Evolutionary conservation across 2,329 filamentous ascomycete genomes (phyloP).

Genomic region (Fusarium sacchari): DNA sequence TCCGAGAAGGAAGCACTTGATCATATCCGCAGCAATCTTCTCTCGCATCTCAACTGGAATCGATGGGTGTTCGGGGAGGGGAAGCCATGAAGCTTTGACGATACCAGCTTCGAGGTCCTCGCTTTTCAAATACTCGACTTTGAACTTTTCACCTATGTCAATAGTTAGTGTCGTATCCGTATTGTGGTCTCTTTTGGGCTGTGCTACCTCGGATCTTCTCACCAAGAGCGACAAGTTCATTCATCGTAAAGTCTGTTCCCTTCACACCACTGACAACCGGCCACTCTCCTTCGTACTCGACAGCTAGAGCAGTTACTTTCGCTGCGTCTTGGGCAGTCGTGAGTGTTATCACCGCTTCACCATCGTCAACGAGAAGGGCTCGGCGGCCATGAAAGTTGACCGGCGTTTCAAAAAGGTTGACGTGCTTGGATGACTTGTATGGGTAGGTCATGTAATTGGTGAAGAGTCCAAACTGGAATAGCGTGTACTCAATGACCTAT

Average conservation of each 20-base stretch:
- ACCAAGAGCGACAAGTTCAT: conserved; percentile 53
- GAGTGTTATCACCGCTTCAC: conserved; percentile 56
- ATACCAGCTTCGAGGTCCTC: conserved; percentile 35
- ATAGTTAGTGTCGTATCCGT: background rate
- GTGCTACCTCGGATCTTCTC: conserved; percentile 47
- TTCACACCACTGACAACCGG: conserved; percentile 54
- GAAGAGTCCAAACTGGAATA: conserved; percentile 66
- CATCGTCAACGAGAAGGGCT: conserved; percentile 54
- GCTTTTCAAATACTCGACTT: conserved; percentile 22
- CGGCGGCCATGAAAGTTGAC: conserved; percentile 55
- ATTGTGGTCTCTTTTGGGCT: fast-evolving
- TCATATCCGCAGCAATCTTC: background rate
- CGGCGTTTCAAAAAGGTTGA: conserved; percentile 52
- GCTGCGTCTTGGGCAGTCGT: conserved; percentile 58
- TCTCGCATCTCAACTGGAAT: conserved; percentile 34
- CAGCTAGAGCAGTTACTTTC: conserved; percentile 50
- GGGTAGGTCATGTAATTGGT: conserved; percentile 65
- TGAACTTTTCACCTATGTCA: conserved; percentile 31
- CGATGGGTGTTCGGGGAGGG: conserved; percentile 21
- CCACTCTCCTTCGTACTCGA: conserved; percentile 58
- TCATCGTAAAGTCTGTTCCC: conserved; percentile 49
- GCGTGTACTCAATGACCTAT: conserved; percentile 64
- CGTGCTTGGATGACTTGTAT: conserved; percentile 55
- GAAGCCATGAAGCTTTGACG: conserved; percentile 42
- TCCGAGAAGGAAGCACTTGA: conserved; percentile 12